These are phyloP conservation scores for Alternaria infectoria DNA, from an alignment of 2,329 filamentous ascomycete genomes.

Conservation along the genomic window DNA sequence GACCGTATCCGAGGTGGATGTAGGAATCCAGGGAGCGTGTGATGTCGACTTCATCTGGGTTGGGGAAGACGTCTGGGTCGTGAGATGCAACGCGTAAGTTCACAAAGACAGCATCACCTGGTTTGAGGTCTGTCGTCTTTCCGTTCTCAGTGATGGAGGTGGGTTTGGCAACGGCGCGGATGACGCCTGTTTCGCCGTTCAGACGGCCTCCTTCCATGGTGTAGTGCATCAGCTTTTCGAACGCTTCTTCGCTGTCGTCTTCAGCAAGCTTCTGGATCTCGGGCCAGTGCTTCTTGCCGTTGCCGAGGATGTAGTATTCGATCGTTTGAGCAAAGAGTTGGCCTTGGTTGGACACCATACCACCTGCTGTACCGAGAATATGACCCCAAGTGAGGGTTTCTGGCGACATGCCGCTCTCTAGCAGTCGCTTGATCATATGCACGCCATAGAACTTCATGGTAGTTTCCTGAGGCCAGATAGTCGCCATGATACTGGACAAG, in stretches of 20 bases:
- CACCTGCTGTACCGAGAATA: slow-evolving; percentile 63
- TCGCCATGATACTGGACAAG: slow-evolving; percentile 50
- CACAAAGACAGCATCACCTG: slow-evolving; percentile 51
- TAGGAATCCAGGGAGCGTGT: slow-evolving; percentile 51
- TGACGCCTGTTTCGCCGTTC: slow-evolving; percentile 52
- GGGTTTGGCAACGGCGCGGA: slow-evolving; percentile 45
- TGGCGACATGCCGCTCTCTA: slow-evolving; percentile 54
- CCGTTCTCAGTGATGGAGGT: slow-evolving; percentile 44
- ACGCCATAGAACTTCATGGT: slow-evolving; percentile 60
- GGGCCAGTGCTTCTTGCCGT: slow-evolving; percentile 56
- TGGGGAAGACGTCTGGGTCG: slow-evolving; percentile 50
- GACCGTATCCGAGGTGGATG: slow-evolving; percentile 53
- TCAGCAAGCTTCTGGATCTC: slow-evolving; percentile 56
- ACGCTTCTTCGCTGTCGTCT: slow-evolving; percentile 50
- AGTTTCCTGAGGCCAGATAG: slow-evolving; percentile 48
- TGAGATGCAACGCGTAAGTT: slow-evolving; percentile 52
- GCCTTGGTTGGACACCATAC: slow-evolving; percentile 62
- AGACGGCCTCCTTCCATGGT: slow-evolving; percentile 54
- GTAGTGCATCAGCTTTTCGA: slow-evolving; percentile 60
- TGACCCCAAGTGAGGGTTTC: slow-evolving; percentile 63
- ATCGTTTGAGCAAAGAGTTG: slow-evolving; percentile 64
- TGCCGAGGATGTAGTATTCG: slow-evolving; percentile 61
- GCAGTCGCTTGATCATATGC: slow-evolving; percentile 62
- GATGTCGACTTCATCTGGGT: slow-evolving; percentile 50
- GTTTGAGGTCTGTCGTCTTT: slow-evolving; percentile 38